A percentile compares a stretch with the other conserved stretches of the same genome.
These are phyloP conservation scores for Bothriochloa decipiens DNA, from an alignment of 176 grass and related monocot species.

Conservation along the genomic window DNA sequence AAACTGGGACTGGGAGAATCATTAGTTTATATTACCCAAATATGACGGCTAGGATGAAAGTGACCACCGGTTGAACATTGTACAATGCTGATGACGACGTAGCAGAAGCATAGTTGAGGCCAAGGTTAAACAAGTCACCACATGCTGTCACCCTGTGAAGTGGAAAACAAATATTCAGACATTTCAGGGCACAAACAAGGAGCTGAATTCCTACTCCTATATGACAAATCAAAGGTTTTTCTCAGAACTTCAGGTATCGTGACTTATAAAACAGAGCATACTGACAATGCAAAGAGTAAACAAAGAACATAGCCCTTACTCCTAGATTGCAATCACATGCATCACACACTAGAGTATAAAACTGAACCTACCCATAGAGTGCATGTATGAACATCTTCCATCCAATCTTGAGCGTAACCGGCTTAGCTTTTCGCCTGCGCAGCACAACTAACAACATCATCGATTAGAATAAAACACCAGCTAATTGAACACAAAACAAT, in stretches of 20 bases:
- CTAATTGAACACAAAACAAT: neutral
- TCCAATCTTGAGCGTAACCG: slow-evolving; percentile 49
- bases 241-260: neutral
- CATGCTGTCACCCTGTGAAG: slow-evolving; percentile 50
- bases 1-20: neutral
- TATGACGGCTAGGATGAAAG: slow-evolving; percentile 66
- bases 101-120: slow-evolving; percentile 67
- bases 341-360: neutral
- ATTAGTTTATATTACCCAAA: slow-evolving; percentile 45
- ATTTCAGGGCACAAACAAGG: neutral
- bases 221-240: neutral
- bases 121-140: slow-evolving; percentile 52
- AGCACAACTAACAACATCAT: neutral
- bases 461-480: slow-evolving; percentile 9
- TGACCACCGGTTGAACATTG: slow-evolving; percentile 66
- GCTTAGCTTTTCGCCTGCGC: slow-evolving; percentile 60
- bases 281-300: neutral
- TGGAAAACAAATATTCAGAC: neutral
- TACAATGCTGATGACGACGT: slow-evolving; percentile 59
- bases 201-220: neutral
- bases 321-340: neutral
- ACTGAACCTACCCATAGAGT: slow-evolving; percentile 64
- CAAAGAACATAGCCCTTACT: neutral
- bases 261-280: slow-evolving; percentile 1
- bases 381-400: slow-evolving; percentile 69